Conservation (phyloP, 2,329 filamentous ascomycete species). For the Cladophialophora bantiana region DNA sequence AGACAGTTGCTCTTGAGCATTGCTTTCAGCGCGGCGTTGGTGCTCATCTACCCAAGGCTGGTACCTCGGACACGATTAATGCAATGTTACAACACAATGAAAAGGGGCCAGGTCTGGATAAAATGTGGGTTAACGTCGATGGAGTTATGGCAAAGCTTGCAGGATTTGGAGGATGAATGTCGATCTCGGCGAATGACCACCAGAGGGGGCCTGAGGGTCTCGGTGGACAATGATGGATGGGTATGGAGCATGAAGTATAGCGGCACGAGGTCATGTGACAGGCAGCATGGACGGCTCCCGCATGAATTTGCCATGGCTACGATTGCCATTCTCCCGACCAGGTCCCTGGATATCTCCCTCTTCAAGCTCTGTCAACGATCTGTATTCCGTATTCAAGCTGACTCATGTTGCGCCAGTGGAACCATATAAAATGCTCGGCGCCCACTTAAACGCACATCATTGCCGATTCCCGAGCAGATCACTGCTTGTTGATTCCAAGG, state of each 20-base stretch:
- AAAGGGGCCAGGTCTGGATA: neutral
- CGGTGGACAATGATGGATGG: neutral
- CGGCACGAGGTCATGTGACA: neutral
- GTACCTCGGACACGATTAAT: neutral
- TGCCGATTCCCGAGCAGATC: slow-evolving; percentile 14
- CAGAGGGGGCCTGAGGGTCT: neutral
- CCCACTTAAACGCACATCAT: neutral
- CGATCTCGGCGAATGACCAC: slow-evolving; percentile 3
- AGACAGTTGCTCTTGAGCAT: slow-evolving; percentile 8
- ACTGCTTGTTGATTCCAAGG: slow-evolving; percentile 13
- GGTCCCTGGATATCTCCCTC: neutral
- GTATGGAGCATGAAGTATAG: no score
- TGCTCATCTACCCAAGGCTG: slow-evolving; percentile 45
- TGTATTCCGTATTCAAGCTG: neutral
- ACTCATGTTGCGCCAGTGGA: neutral
- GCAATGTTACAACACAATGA: neutral
- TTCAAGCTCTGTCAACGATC: neutral
- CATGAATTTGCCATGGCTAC: neutral
- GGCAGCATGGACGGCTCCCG: neutral
- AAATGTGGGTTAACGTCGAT: neutral
- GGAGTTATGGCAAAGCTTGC: neutral
- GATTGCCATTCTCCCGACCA: neutral
- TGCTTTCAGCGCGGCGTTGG: slow-evolving; percentile 19
- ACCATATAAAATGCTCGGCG: neutral
- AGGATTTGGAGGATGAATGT: neutral